Percentiles rank a stretch among this genome's conserved stretches.
Evolutionary conservation across 345 rosid genomes (phyloP).

Genomic region (Citrus inodora): DNA sequence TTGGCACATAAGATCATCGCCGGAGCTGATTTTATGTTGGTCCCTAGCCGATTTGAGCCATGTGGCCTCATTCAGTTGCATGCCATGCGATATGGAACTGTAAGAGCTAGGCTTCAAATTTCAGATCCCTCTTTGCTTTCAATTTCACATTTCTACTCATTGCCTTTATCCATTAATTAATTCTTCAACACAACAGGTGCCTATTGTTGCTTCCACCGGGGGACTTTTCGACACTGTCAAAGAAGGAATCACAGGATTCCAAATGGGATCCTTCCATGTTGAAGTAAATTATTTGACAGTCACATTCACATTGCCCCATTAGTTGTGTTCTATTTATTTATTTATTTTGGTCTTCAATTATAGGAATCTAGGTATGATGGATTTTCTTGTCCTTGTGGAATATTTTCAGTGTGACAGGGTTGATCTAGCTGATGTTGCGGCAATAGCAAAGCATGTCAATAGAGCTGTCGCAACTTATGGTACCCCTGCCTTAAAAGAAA

Average conservation of each 20-base stretch:
- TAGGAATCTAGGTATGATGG: not conserved
- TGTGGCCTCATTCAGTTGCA: slow-evolving; percentile 97
- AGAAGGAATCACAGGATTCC: slow-evolving; percentile 92
- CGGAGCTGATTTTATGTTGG: slow-evolving; percentile 81
- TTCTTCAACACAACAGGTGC: slow-evolving; percentile 46
- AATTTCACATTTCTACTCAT: not conserved
- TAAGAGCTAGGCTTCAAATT: slow-evolving; percentile 10
- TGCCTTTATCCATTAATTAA: not conserved
- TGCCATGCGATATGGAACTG: slow-evolving; percentile 99
- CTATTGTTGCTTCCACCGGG: slow-evolving; percentile 90
- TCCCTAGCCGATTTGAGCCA: slow-evolving; percentile 95
- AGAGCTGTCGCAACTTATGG: slow-evolving; percentile 63
- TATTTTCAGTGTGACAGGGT: slow-evolving; percentile 68
- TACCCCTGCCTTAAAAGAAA: slow-evolving; percentile 60
- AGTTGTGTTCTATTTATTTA: not conserved
- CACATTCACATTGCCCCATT: not conserved
- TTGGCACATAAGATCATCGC: slow-evolving; percentile 90
- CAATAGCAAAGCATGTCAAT: slow-evolving; percentile 48
- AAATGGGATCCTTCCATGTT: slow-evolving; percentile 74
- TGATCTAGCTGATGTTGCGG: slow-evolving; percentile 73
- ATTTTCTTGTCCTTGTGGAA: not conserved
- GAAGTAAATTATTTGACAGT: slow-evolving; percentile 40
- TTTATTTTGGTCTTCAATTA: not conserved
- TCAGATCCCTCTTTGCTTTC: not conserved
- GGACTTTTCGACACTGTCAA: slow-evolving; percentile 92